Evolutionary conservation across 805 yeast species (phyloP), one percentile per base, ranked within the genome.

Genomic region (Ogataea salicorniae): DNA sequence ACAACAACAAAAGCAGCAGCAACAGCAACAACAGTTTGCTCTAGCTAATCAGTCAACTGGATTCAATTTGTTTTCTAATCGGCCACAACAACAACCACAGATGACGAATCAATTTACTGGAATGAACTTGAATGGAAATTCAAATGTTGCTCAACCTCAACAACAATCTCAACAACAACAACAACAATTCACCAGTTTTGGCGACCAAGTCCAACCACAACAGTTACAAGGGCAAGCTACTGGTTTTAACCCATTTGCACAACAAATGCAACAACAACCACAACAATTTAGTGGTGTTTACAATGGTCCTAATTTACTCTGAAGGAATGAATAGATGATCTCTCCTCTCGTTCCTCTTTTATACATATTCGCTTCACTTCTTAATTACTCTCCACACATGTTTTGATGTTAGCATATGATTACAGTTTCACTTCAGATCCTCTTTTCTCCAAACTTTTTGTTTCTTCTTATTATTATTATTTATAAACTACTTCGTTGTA

Each of bases 291-390:
- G 45, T 35, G 58, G 56, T 33, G 55, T 53, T 35, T 63, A 63
- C 45, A 57, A 41, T 39, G 68, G 68, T 23, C 68, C 68, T n/a
- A 62, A 58, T 44, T 54, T 64, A 40, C 49, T 60, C 14, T 60
- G 40, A 47, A 33, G 13, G 3, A 33, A 31, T 22, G 22, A 11
- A 26, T 39, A 8, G 9, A 26, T 9, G 31, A 26, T 9, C 42
- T 22, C 36, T 17, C 17, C 9, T 40, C 16, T 17, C 5, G 15
- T n/a, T 29, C n/a, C 14, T 40, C 15, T 16, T 20, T 31, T 17
- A n/a, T 33, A 34, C 16, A 15, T 14, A 11, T 2, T 17, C 42
- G 13, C 23, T 29, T 39, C 13, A 3, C 31, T 26, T 26, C 6
- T 26, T 26, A 7, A 9, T 11, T 9, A 26, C 13, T 3, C 5